Conservation (phyloP, 164 flowering plant species). For the Piper betle region DNA sequence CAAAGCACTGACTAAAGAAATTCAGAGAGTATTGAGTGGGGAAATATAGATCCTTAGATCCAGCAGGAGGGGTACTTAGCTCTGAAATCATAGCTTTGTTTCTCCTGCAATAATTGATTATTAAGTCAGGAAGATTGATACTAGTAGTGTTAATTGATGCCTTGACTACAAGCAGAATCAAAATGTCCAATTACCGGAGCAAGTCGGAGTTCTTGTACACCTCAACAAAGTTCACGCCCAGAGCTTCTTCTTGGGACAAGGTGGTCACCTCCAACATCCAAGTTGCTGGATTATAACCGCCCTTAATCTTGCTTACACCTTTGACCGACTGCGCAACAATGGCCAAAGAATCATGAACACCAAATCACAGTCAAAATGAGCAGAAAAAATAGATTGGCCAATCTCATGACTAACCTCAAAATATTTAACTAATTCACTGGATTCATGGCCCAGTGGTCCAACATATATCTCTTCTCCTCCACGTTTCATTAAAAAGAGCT, state of each 20-base stretch:
- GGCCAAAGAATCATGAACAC: not conserved
- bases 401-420: constrained; percentile 21
- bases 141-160: not conserved
- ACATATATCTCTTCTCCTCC: constrained; percentile 36
- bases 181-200: constrained; percentile 9
- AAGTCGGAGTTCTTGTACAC: constrained; percentile 27
- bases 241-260: constrained; percentile 19
- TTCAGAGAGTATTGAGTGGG: constrained; percentile 32
- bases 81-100: constrained; percentile 36
- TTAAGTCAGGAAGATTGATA: not conserved
- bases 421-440: constrained; percentile 24
- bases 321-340: constrained; percentile 20
- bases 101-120: constrained; percentile 22
- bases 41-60: constrained; percentile 33
- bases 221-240: constrained; percentile 20
- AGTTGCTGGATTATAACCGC: constrained; percentile 35
- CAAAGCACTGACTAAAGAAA: constrained; percentile 31
- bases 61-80: constrained; percentile 28
- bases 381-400: not conserved
- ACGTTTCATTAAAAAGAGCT: constrained; percentile 29
- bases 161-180: not conserved
- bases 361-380: not conserved
- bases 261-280: constrained; percentile 41
- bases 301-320: constrained; percentile 28
- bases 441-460: constrained; percentile 30